A percentile compares a stretch with the other conserved stretches of the same genome.
Conservation (phyloP, 352 stramenopile genomes). For the Phytophthora chlamydospora region DNA sequence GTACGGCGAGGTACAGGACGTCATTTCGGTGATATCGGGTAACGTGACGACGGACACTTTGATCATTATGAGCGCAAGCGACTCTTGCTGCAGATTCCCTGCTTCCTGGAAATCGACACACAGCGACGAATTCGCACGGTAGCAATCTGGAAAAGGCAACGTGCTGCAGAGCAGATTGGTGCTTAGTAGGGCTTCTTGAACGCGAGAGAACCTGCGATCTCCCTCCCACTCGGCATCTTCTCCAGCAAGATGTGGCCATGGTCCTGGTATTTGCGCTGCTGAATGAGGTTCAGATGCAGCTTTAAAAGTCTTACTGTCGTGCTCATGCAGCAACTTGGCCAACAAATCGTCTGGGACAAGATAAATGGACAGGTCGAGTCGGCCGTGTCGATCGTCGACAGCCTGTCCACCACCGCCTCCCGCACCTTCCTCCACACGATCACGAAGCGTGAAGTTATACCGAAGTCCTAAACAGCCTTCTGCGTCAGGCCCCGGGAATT, state of each 20-base stretch:
- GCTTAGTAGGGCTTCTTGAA: slow-evolving; percentile 85
- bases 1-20: too few relatives aligned
- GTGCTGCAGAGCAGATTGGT: too few relatives aligned
- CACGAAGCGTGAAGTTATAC: slow-evolving; percentile 92
- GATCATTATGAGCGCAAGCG: too few relatives aligned
- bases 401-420: slow-evolving; percentile 59
- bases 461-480: slow-evolving; percentile 82
- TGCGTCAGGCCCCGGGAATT: slow-evolving; percentile 46
- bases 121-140: too few relatives aligned
- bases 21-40: too few relatives aligned
- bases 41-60: too few relatives aligned
- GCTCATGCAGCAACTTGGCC: slow-evolving; percentile 59
- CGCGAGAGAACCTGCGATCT: slow-evolving; percentile 79
- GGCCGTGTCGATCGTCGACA: too few relatives aligned
- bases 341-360: slow-evolving; percentile 88
- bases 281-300: slow-evolving; percentile 80
- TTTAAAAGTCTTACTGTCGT: slow-evolving; percentile 90
- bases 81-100: too few relatives aligned
- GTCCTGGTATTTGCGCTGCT: slow-evolving; percentile 74
- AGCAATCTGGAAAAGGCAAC: too few relatives aligned
- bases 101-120: too few relatives aligned
- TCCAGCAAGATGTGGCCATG: slow-evolving; percentile 69
- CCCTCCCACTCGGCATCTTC: slow-evolving; percentile 91
- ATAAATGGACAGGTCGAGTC: slow-evolving; percentile 92
- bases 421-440: slow-evolving; percentile 63